Evolutionary conservation across 768 basidiomycete genomes (phyloP), one percentile per base, ranked within the genome.

Genomic region (Phanerodontia chrysosporium): DNA sequence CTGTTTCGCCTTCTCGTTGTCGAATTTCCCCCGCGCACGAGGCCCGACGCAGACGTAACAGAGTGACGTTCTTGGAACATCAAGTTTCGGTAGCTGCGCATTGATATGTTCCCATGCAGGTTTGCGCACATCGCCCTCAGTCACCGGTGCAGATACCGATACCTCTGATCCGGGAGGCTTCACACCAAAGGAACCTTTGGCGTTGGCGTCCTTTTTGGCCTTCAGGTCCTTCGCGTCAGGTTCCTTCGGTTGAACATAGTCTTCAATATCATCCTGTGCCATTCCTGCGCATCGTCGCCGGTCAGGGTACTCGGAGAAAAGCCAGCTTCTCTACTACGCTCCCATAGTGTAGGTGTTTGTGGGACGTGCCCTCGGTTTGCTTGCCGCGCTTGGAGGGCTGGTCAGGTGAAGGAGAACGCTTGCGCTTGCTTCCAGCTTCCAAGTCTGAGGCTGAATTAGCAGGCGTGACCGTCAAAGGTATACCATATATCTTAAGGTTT

Each of bases 401-500:
- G 5, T 59, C 60, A 4, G 60, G 68, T 22, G 70, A 70, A 3
- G 46, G 54, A 8, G 65, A 59, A 13, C 73, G 73, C 30, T 70
- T 74, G 35, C 72, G 59, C 61, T 73, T 74, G 5, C 29, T 25
- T 52, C 30, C 59, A 10, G 55, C n/a, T 39, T 28, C 58, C 14
- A 18, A 32, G 49, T 25, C 12, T 58, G 57, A 30, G 58, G 51
- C 49, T 22, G 32, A 56, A 30, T 29, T 35, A 27, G n/a, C n/a
- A n/a, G 42, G 45, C 22, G 3, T 28, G 71, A 63, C 6, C 72
- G 18, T 61, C 49, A 83, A 63, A 3, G 87, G 80, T 39, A 90
- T 75, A 1, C 81, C 78, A 64, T 87, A 90, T 7, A 92, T 79
- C 8, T 80, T 76, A 53, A 93, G 71, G 63, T 85, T 85, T 10